Evolutionary conservation across 176 grass and related monocot genomes (phyloP).

Genomic region (Oryza coarctata): DNA sequence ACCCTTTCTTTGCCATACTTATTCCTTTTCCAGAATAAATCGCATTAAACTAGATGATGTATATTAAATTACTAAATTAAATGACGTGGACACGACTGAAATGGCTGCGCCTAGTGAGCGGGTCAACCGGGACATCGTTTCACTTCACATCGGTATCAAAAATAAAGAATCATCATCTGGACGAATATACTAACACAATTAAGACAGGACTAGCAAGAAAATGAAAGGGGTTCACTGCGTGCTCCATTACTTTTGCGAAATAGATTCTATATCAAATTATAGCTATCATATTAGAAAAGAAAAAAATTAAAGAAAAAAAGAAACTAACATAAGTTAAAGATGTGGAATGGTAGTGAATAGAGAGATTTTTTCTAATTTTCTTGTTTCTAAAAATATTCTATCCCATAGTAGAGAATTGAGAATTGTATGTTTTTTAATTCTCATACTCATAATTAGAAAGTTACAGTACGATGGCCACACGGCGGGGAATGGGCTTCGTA

Average conservation of each 20-base stretch:
- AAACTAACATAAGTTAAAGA: no score
- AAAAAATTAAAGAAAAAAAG: no score
- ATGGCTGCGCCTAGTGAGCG: neutral
- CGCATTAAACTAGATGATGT: neutral
- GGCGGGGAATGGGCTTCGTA: neutral
- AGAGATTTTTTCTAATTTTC: no score
- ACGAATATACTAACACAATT: neutral
- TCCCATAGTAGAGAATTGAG: no score
- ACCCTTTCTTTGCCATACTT: neutral
- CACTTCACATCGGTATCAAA: neutral
- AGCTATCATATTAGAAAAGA: no score
- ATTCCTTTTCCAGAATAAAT: neutral
- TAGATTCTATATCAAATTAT: no score
- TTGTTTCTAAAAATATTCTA: no score
- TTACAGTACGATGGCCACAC: neutral
- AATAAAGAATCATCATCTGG: neutral
- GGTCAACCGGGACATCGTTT: conserved; percentile 17
- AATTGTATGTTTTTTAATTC: no score
- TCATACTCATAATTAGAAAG: no score
- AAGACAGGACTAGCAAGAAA: neutral
- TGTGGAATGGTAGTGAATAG: no score
- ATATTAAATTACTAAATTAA: neutral
- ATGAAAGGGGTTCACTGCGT: neutral
- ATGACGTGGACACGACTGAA: conserved; percentile 12
- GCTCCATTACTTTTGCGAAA: no score